A percentile compares a stretch with the other conserved stretches of the same genome.
Evolutionary conservation across 2,329 filamentous ascomycete species (phyloP).

Genomic region (Fusarium newnesense): DNA sequence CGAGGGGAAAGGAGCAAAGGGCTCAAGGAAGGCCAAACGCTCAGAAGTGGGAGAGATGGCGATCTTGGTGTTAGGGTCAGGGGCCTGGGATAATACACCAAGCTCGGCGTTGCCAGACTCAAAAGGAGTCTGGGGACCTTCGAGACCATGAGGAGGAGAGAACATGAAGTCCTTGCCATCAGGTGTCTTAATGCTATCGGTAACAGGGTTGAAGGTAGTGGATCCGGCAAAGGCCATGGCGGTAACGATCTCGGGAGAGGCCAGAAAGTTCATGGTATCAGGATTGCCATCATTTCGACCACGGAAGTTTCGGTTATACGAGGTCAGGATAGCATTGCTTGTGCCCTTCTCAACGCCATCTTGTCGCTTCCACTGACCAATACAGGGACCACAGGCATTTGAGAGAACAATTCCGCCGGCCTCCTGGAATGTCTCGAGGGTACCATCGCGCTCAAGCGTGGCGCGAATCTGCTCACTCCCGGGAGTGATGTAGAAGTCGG

Average conservation of each 20-base stretch:
- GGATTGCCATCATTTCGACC: constrained; percentile 97
- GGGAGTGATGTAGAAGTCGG: constrained; percentile 93
- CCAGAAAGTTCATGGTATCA: constrained; percentile 98
- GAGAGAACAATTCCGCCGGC: constrained; percentile 95
- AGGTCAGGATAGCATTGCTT: constrained; percentile 92
- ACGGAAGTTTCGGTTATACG: constrained; percentile 98
- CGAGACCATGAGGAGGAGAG: constrained; percentile 77
- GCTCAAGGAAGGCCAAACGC: constrained; percentile 89
- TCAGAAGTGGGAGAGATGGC: constrained; percentile 88
- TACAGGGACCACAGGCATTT: constrained; percentile 93
- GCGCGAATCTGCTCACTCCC: constrained; percentile 97
- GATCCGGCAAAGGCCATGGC: constrained; percentile 93
- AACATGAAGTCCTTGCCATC: constrained; percentile 88
- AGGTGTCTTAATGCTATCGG: constrained; percentile 82
- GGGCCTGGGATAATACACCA: constrained; percentile 75
- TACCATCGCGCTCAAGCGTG: constrained; percentile 89
- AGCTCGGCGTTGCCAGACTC: constrained; percentile 80
- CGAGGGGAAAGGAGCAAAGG: constrained; percentile 84
- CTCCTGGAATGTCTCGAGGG: constrained; percentile 94
- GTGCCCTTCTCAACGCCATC: constrained; percentile 87
- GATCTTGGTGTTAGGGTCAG: constrained; percentile 77
- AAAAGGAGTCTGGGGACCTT: constrained; percentile 73
- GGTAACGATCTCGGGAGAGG: constrained; percentile 95
- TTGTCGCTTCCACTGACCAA: constrained; percentile 94
- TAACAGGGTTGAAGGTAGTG: constrained; percentile 96